Conservation (phyloP, 768 basidiomycete genomes). For the Rickenella mellea region DNA sequence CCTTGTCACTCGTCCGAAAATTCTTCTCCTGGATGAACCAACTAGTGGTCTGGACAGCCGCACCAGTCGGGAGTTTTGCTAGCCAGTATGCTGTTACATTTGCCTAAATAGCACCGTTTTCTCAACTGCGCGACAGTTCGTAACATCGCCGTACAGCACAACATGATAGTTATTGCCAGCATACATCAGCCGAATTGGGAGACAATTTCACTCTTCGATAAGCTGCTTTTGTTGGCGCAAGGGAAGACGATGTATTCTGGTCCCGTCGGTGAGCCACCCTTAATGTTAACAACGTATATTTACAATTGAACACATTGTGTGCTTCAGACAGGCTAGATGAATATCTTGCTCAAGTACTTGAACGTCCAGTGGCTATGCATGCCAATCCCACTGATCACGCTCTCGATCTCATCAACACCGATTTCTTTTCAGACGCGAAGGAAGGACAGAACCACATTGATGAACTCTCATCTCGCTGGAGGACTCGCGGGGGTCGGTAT, state of each 20-base stretch:
- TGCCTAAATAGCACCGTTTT: too few species aligned
- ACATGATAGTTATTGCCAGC: constrained; percentile 50
- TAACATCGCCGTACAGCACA: constrained; percentile 32
- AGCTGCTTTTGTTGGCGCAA: constrained; percentile 45
- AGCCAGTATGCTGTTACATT: constrained; percentile 19
- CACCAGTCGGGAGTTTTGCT: constrained; percentile 30
- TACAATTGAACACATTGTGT: constrained; percentile 16
- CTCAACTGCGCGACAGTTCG: too few species aligned
- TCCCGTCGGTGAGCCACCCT: constrained; percentile 12
- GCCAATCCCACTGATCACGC: constrained; percentile 52
- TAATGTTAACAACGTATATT: constrained; percentile 15
- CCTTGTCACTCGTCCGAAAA: constrained; percentile 48
- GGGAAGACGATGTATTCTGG: constrained; percentile 39
- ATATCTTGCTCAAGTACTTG: constrained; percentile 18
- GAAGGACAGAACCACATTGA: constrained; percentile 3
- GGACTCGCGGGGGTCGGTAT: too few species aligned
- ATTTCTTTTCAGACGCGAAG: constrained; percentile 22
- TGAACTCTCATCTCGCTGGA: constrained; percentile 6
- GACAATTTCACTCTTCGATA: constrained; percentile 51
- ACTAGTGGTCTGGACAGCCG: constrained; percentile 49
- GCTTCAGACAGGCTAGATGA: constrained; percentile 11
- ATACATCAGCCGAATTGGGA: constrained; percentile 63
- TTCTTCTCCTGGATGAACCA: constrained; percentile 56
- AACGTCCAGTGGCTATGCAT: constrained; percentile 21
- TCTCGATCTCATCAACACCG: constrained; percentile 45